Conservation (phyloP, 192 early-diverging fungal species). For the Podila horticola region DNA sequence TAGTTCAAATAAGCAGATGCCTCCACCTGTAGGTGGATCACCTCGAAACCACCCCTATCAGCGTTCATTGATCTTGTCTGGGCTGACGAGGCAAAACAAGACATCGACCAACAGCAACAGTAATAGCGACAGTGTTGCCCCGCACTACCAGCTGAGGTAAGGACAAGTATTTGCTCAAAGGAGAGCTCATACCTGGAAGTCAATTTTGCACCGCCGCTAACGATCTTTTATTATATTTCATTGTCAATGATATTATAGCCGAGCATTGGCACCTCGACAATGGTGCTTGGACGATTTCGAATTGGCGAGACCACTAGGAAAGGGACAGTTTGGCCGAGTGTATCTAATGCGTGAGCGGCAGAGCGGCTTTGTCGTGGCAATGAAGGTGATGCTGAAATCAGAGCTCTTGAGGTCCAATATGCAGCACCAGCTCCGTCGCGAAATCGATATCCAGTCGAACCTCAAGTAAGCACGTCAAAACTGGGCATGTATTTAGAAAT, state of each 20-base stretch:
- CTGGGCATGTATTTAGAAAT: too few species aligned
- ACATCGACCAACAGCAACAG: constrained; percentile 5
- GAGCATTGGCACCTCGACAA: constrained; percentile 19
- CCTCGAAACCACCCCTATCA: constrained; percentile 36
- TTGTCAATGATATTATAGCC: constrained; percentile 7
- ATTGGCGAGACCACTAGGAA: constrained; percentile 86
- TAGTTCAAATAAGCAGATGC: constrained; percentile 33
- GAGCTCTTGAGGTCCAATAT: constrained; percentile 82
- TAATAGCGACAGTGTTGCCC: background rate
- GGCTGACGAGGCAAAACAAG: constrained; percentile 1
- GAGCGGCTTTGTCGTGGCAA: constrained; percentile 88
- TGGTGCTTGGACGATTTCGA: constrained; percentile 89
- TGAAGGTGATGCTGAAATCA: constrained; percentile 90
- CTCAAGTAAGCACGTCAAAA: constrained; percentile 64
- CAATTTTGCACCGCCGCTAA: too few species aligned
- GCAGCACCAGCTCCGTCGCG: constrained; percentile 91
- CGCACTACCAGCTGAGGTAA: too few species aligned
- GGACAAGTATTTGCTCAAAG: too few species aligned
- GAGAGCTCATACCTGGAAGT: too few species aligned
- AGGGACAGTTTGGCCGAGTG: constrained; percentile 97
- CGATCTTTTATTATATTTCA: background rate
- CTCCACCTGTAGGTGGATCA: constrained; percentile 24
- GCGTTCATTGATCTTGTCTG: constrained; percentile 29
- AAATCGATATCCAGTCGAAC: constrained; percentile 96
- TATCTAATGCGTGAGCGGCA: constrained; percentile 91